Percentiles rank a stretch among this genome's conserved stretches.
These are phyloP conservation scores for Fusarium luffae DNA, from an alignment of 2,329 filamentous ascomycete genomes.

Conservation along the genomic window DNA sequence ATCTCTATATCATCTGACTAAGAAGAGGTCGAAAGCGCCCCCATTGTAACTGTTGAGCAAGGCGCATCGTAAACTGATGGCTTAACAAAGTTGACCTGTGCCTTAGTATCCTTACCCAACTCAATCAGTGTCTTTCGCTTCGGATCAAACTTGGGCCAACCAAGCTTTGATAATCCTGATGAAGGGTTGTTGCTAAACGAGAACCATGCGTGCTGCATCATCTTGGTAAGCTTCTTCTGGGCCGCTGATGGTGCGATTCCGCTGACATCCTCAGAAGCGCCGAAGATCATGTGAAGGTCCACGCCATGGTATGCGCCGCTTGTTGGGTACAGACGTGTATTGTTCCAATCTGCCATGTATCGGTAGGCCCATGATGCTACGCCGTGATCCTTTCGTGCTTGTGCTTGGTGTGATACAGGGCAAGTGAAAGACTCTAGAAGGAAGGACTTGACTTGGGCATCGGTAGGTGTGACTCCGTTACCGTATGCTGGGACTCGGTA, in stretches of 20 bases:
- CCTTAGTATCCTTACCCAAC: slow-evolving; percentile 19
- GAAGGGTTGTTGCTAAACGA: slow-evolving; percentile 54
- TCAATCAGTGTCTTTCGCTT: slow-evolving; percentile 23
- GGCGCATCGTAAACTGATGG: slow-evolving; percentile 29
- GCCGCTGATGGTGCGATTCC: slow-evolving; percentile 48
- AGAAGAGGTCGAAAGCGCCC: slow-evolving; percentile 19
- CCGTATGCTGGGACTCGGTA: slow-evolving; percentile 58
- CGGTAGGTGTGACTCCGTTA: slow-evolving; percentile 53
- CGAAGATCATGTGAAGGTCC: slow-evolving; percentile 61
- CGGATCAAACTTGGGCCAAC: slow-evolving; percentile 43
- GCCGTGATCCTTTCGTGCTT: slow-evolving; percentile 48
- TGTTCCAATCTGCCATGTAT: slow-evolving; percentile 62
- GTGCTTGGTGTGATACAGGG: slow-evolving; percentile 54
- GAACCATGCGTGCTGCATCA: slow-evolving; percentile 56
- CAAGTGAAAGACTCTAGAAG: slow-evolving; percentile 60
- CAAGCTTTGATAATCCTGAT: slow-evolving; percentile 46
- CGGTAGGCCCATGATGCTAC: slow-evolving; percentile 59
- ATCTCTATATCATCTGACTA: neutral
- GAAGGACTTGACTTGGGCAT: slow-evolving; percentile 52
- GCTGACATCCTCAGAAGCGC: slow-evolving; percentile 53
- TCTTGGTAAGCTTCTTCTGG: slow-evolving; percentile 49
- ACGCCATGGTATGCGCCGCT: slow-evolving; percentile 62
- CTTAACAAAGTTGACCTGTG: slow-evolving; percentile 15
- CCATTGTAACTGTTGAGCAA: slow-evolving; percentile 37
- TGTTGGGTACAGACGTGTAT: slow-evolving; percentile 56